Evolutionary conservation across 1,284 basidiomycete species (phyloP), one percentile per base, ranked within the genome.

Genomic region (Mycena citricolor): DNA sequence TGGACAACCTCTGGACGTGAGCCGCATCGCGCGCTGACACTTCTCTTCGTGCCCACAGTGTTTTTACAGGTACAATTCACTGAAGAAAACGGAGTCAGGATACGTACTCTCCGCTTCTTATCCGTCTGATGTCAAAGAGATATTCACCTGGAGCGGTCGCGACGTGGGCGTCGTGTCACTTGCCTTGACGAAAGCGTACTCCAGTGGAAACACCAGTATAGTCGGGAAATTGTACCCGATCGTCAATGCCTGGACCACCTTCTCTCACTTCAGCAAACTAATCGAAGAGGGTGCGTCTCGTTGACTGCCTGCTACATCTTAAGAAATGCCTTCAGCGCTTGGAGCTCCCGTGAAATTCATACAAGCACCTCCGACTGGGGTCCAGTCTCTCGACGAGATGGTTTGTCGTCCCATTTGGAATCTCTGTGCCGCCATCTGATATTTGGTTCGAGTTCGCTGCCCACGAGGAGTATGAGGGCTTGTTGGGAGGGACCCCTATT

Each of bases 1-100:
- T 40, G 8, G 42, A 49, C n/a, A 49, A 49, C n/a, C 32, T 49
- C 11, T 44, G 38, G 36, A 49, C 43, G 38, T 36, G 16, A 8
- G 38, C n/a, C n/a, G n/a, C n/a, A n/a, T n/a, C n/a, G n/a, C n/a
- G n/a, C n/a, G n/a, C n/a, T n/a, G n/a, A n/a, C n/a, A n/a, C n/a
- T n/a, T n/a, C n/a, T n/a, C n/a, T n/a, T n/a, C n/a, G n/a, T n/a
- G n/a, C n/a, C n/a, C n/a, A 7, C 31, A n/a, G 14, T 32, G 20
- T 32, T 19, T 32, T 19, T 8, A 20, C 31, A 32, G 11, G 21
- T 32, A 4, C 31, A n/a, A n/a, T n/a, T 14, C 31, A 2, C 14
- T 32, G 6, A 20, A 32, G 12, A 32, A 32, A 20, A 32, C 31
- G 8, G 31, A 16, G 31, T 11, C 10, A 11, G 31, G 31, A 16